Base-by-base conservation (phyloP, 352 stramenopile genomes). In the Achlya hypogyna region DNA sequence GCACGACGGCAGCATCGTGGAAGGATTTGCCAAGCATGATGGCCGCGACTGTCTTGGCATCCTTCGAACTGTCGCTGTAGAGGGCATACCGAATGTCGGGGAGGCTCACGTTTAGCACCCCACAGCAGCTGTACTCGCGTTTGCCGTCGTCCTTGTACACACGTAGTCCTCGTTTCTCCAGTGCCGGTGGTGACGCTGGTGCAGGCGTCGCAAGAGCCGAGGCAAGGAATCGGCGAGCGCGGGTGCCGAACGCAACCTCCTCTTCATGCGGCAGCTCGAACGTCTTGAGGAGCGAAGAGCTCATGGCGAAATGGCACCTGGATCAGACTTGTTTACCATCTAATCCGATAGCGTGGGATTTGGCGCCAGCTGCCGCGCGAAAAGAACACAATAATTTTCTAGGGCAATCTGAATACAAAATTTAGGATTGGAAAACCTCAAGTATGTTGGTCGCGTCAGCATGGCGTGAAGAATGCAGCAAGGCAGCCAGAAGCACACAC, bases 281-380 rank as follows among this genome's bases (percentile, higher is more conserved):
- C 74, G 72, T 14, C 73, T 89, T 22, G 79, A 89, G 62, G 81
- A 91, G 69, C 70, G 69, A 20, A 89, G 89, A 45, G 83, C 89
- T 52, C 79, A 89, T 66, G 77, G 78, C 5, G 79, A 89, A 56
- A 29, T 72, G 79, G 0, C 78, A 86, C 52, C 49, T 10, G 31
- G 49, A 56, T 35, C 49, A 56, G 49, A 56, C 14, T 22, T 56
- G 49, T 31, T 56, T 56, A 56, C 38, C 38, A 56, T 56, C 31
- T 31, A 31, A 56, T 56, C 25, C 31, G 25, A 56, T n/a, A 35
- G 42, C 25, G 49, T 35, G 49, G 25, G 31, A 56, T 20, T 56
- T n/a, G n/a, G 49, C 25, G 12, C 38, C 14, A 45, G 38, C 38
- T n/a, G n/a, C n/a, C n/a, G n/a, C n/a, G n/a, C n/a, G n/a, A n/a